Percentiles rank a stretch among this genome's conserved stretches.
Conservation (phyloP, 495 filamentous ascomycete species). For the Penicillium waksmanii region DNA sequence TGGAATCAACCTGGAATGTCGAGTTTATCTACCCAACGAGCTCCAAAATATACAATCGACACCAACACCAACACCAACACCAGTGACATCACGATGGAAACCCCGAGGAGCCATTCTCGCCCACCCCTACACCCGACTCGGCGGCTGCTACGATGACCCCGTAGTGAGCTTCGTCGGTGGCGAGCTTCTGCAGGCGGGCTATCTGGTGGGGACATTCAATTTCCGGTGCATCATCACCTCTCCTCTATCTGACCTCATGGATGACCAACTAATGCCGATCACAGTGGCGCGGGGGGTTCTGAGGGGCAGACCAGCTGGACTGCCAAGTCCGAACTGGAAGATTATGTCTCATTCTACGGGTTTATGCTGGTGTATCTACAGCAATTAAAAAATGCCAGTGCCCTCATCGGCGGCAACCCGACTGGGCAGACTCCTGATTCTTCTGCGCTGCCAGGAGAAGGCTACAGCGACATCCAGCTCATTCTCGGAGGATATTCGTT, state of each 20-base stretch:
- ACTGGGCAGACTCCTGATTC: not conserved
- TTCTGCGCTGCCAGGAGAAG: not conserved
- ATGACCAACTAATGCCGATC: conserved; percentile 8
- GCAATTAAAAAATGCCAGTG: conserved; percentile 22
- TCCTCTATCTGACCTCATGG: not conserved
- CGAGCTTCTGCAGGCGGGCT: conserved; percentile 68
- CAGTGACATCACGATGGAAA: conserved; percentile 33
- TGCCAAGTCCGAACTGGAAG: conserved; percentile 73
- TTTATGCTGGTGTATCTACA: conserved; percentile 76
- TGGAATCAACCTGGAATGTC: conserved; percentile 70
- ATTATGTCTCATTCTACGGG: conserved; percentile 79
- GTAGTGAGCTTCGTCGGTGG: conserved; percentile 66
- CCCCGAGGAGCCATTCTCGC: conserved; percentile 76
- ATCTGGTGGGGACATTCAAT: conserved; percentile 86
- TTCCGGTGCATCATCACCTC: conserved; percentile 64
- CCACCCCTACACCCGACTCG: conserved; percentile 88
- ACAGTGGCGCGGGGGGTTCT: conserved; percentile 77
- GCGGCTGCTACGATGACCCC: conserved; percentile 82
- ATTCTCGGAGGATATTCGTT: conserved; percentile 90
- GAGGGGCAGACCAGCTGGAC: conserved; percentile 85
- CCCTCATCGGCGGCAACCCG: not conserved
- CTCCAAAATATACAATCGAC: conserved; percentile 32
- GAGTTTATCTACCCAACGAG: conserved; percentile 70
- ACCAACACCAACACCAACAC: not conserved
- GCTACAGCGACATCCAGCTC: conserved; percentile 32